These are phyloP conservation scores for Eucalyptus paniculata DNA, from an alignment of 345 rosid species.

Conservation along the genomic window DNA sequence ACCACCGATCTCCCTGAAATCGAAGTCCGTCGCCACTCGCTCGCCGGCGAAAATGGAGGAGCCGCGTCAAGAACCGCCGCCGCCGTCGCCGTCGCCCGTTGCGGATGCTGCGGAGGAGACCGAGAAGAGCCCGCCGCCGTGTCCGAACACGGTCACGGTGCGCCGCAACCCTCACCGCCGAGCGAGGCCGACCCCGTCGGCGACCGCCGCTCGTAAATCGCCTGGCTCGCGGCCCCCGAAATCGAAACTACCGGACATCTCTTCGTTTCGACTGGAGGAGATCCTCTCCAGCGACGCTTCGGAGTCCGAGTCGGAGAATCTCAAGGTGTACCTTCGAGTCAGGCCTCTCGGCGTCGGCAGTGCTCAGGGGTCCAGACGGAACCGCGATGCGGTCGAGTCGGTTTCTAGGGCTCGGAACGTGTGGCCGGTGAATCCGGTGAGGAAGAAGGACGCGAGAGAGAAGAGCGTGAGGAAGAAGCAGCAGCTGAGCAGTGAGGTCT, in stretches of 20 bases:
- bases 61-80: no score
- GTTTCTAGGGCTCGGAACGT: not conserved
- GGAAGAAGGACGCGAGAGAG: conserved; percentile 7
- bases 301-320: conserved; percentile 16
- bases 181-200: conserved; percentile 53
- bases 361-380: not conserved
- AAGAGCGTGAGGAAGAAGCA: conserved; percentile 11
- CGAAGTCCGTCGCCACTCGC: not conserved
- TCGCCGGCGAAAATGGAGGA: not conserved
- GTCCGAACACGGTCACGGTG: conserved; percentile 41
- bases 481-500: conserved; percentile 9
- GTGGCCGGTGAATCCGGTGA: conserved; percentile 16
- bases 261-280: conserved; percentile 59
- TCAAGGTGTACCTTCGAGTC: conserved; percentile 61
- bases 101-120: not conserved
- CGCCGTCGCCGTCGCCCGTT: not conserved
- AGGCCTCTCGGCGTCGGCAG: conserved; percentile 16
- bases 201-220: not conserved
- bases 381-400: not conserved
- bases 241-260: conserved; percentile 9
- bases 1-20: not conserved
- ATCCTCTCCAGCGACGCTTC: conserved; percentile 27
- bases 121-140: conserved; percentile 15
- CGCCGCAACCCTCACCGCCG: conserved; percentile 73
- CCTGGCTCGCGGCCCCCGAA: not conserved